phyloP scores from a whole-genome alignment of 148 eudicot genomes.

The Camellia japonica region DNA sequence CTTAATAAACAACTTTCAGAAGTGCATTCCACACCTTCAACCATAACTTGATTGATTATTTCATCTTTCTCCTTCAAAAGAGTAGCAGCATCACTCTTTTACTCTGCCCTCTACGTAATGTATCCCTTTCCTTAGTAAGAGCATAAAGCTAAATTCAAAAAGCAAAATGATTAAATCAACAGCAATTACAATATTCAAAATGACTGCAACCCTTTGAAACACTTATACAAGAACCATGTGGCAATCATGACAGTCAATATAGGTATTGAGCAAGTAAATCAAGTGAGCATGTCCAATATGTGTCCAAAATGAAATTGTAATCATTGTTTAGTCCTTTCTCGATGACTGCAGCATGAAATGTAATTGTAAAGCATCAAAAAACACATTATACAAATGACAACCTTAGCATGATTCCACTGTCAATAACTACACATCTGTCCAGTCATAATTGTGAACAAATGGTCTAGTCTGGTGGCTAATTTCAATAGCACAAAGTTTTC shows the following conservation, averaged over 20 bases:
- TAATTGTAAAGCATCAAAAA: not conserved
- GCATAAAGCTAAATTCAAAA: conserved; percentile 19
- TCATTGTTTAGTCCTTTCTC: too few species aligned
- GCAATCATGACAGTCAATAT: not conserved
- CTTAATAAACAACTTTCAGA: conserved; percentile 2
- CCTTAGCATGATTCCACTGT: not conserved
- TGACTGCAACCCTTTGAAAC: too few species aligned
- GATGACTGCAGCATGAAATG: not conserved
- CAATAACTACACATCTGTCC: not conserved
- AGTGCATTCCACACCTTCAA: conserved; percentile 67
- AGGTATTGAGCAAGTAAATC: not conserved
- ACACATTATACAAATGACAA: too few species aligned
- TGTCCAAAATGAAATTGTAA: too few species aligned
- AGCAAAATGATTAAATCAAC: too few species aligned
- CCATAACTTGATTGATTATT: conserved; percentile 43
- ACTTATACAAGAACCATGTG: not conserved
- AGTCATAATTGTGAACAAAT: too few species aligned
- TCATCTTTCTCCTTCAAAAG: conserved; percentile 4
- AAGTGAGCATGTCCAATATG: too few species aligned
- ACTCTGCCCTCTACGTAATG: conserved; percentile 74
- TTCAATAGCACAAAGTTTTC: too few species aligned
- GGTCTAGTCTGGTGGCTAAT: too few species aligned
- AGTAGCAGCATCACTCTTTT: conserved; percentile 92
- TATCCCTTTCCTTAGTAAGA: not conserved
- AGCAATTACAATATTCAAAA: too few species aligned